Conservation (phyloP, 352 stramenopile species). For the Pythium rishiriense region DNA sequence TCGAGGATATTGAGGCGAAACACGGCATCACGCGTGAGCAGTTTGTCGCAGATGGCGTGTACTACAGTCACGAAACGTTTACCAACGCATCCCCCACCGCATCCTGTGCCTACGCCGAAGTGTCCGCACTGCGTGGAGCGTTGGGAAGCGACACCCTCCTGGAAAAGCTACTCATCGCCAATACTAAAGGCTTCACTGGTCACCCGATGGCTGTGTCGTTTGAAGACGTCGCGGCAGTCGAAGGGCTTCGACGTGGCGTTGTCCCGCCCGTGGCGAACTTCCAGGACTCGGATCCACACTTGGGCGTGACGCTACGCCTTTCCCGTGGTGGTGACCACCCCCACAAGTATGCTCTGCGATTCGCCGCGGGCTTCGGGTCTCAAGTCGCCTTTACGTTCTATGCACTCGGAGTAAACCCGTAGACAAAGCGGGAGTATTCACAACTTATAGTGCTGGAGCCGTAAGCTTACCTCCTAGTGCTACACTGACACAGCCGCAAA, state of each 20-base stretch:
- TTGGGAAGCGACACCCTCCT: constrained; percentile 67
- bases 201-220: constrained; percentile 97
- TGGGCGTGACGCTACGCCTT: constrained; percentile 58
- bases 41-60: constrained; percentile 92
- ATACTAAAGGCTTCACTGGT: constrained; percentile 95
- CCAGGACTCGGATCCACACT: constrained; percentile 73
- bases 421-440: neutral
- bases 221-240: constrained; percentile 94
- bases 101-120: constrained; percentile 95
- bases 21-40: constrained; percentile 91
- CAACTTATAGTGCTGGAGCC: neutral
- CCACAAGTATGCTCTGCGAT: constrained; percentile 93
- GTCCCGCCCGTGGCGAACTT: constrained; percentile 94
- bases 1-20: constrained; percentile 86
- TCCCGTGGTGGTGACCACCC: constrained; percentile 59
- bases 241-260: constrained; percentile 82
- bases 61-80: constrained; percentile 97
- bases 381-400: constrained; percentile 97
- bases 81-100: constrained; percentile 92
- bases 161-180: constrained; percentile 81
- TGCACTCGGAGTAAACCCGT: constrained; percentile 47
- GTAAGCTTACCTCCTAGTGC: too few species aligned
- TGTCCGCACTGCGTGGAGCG: constrained; percentile 60
- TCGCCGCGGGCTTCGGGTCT: constrained; percentile 95
- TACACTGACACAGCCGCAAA: too few species aligned